Evolutionary conservation across 306 rosid species (phyloP), one percentile per base, ranked within the genome.

Genomic region (Citrullus mucosospermus): DNA sequence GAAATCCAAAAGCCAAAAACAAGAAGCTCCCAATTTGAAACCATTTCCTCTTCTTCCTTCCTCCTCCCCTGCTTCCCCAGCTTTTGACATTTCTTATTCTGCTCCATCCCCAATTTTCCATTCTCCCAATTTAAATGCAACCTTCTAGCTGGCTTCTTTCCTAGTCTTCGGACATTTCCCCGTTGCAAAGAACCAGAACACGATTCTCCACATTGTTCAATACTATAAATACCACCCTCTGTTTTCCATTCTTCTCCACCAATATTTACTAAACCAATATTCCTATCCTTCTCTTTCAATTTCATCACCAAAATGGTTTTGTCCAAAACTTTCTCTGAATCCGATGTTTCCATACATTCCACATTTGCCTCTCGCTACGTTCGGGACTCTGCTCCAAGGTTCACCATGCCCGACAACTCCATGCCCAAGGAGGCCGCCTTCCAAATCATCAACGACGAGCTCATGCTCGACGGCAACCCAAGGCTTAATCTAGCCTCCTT

Each of bases 401-500:
- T 9, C 38, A 13, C 16, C 25, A 77, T 77, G 10, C 79, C 79
- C 6, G 43, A 77, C 0, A 77, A 77, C 56, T 77, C 80, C 39
- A 77, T 43, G 25, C 71, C 80, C 16, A 77, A 77, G 16, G 71
- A 77, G 14, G 71, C 58, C 5, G 80, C 80, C 6, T 60, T n/a
- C 1, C 80, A 77, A 8, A 77, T 77, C 68, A 77, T 77, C 58
- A 77, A 77, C 71, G 80, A 77, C 71, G 80, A 77, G 58, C 80
- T 77, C 25, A 77, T 77, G 80, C 70, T 77, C 9, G 80, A 77
- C 12, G 55, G 69, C 28, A 76, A 76, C 62, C 79, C 79, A 0
- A 20, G 79, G 55, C 51, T 66, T 1, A 66, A 66, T 38, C 2
- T 66, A 6, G 73, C 73, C 15, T 43, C 59, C 43, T 77, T 77